These are phyloP conservation scores for Trichoderma koningiopsis DNA, from an alignment of 2,329 filamentous ascomycete genomes.

Conservation along the genomic window DNA sequence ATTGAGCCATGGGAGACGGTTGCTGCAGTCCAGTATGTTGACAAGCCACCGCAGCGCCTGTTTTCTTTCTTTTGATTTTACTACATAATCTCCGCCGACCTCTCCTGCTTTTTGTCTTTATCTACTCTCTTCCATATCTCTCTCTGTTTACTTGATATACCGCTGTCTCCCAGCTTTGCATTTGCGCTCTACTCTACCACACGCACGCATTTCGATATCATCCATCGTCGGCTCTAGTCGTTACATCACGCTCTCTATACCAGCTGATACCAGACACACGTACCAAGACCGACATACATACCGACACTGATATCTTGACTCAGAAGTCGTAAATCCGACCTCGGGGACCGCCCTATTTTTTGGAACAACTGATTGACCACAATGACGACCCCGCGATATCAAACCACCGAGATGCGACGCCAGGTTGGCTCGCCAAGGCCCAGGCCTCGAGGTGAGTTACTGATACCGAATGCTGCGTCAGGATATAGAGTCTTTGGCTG, in stretches of 20 bases:
- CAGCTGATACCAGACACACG: conserved; percentile 1
- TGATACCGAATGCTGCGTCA: neutral
- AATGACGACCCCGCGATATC: conserved; percentile 52
- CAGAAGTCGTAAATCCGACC: conserved; percentile 49
- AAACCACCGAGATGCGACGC: conserved; percentile 51
- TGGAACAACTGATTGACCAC: conserved; percentile 36
- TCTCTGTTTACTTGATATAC: neutral
- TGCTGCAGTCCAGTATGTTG: conserved; percentile 48
- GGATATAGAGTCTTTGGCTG: neutral
- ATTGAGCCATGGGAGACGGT: conserved; percentile 54
- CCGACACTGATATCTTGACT: conserved; percentile 28
- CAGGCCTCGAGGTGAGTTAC: conserved; percentile 55
- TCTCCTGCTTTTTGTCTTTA: neutral
- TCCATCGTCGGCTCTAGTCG: neutral
- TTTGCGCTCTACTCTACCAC: neutral
- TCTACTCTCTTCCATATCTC: neutral
- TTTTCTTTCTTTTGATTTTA: neutral
- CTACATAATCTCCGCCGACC: neutral
- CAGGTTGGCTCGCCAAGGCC: conserved; percentile 59
- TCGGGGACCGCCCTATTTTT: conserved; percentile 37
- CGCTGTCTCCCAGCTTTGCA: neutral
- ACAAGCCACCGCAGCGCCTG: conserved; percentile 17
- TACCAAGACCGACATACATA: neutral
- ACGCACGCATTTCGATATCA: neutral
- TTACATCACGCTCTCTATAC: neutral